A percentile compares a stretch with the other conserved stretches of the same genome.
These are phyloP conservation scores for Pseudogymnoascus sp. DNA, from an alignment of 2,329 filamentous ascomycete genomes.

Conservation along the genomic window DNA sequence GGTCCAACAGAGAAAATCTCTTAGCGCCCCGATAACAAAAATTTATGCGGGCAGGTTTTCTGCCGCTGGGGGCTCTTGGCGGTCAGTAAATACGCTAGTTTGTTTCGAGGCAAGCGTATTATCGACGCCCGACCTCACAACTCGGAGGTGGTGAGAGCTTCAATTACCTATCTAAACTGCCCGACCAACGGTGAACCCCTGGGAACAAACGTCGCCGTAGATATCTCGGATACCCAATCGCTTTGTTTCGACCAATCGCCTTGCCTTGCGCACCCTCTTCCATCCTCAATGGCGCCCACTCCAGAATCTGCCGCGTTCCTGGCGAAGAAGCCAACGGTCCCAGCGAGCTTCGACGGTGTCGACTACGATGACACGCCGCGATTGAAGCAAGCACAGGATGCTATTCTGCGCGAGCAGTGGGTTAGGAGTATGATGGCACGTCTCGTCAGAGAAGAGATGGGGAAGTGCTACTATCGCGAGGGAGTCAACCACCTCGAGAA, in stretches of 20 bases:
- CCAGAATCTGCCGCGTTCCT: conserved; percentile 75
- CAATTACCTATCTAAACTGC: background rate
- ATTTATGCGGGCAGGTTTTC: conserved; percentile 8
- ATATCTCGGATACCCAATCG: background rate
- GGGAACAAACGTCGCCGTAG: background rate
- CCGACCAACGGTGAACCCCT: background rate
- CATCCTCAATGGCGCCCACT: conserved; percentile 54
- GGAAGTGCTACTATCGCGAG: conserved; percentile 77
- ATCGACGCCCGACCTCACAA: conserved; percentile 3
- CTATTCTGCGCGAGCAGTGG: conserved; percentile 80
- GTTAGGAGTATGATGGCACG: conserved; percentile 83
- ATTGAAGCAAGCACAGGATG: conserved; percentile 75
- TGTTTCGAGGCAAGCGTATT: background rate
- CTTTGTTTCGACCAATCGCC: background rate
- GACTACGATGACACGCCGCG: conserved; percentile 76
- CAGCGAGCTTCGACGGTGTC: conserved; percentile 77
- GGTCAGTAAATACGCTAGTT: background rate
- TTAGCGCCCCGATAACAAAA: conserved; percentile 10
- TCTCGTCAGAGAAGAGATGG: conserved; percentile 70
- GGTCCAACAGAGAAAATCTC: conserved; percentile 3
- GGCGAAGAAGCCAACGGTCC: conserved; percentile 73
- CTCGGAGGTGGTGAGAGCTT: conserved; percentile 8
- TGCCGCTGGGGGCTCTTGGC: background rate
- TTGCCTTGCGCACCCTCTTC: background rate
- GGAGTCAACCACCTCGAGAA: conserved; percentile 85